Base-by-base conservation (phyloP, 805 yeast species). In the Wilhelminamyces savonicus region DNA sequence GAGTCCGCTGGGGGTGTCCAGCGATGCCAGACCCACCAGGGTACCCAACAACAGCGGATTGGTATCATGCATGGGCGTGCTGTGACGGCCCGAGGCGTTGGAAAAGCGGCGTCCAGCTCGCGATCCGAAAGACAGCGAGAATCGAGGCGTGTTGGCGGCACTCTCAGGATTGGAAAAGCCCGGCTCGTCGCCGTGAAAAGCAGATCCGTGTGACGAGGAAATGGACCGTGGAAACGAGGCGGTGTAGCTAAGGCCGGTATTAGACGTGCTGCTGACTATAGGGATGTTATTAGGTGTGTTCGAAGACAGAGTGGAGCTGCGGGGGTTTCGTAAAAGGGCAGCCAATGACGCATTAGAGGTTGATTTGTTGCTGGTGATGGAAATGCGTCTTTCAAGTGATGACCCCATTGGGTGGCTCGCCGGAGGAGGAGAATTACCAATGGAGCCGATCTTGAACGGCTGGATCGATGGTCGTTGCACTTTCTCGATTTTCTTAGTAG, bases 51-150 rank as follows among this genome's bases (percentile, higher is more conserved):
- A 6, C 25, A 16, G 13, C 13, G 5, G 13, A 11, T 21, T 8
- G 19, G 19, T 17, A 8, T 7, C 19, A 8, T 17, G 6, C 8
- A 7, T 6, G 8, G 8, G 8, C 8, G 6, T 17, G 19, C 19
- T 17, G 19, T 17, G 19, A 8, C 19, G 19, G 19, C 19, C 19
- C 8, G 8, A 7, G 19, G 64, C 51, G 34, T 52, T 59, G 24
- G 64, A 55, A 35, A 57, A 61, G 18, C 82, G 62, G n/a, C 80
- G 67, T 34, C 66, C 59, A 11, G 60, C 66, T 28, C 83, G 59
- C n/a, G 78, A 76, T 0, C 84, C 83, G 52, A 80, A 80, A 0
- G 88, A 78, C 1, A 90, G 76, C 2, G 84, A 71, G 40, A 78
- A 81, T 39, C 77, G 67, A 2, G 83, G 80, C 0, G 78, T 62